phyloP scores from a whole-genome alignment of 2,329 filamentous ascomycete species.

The Rutstroemia sp. region DNA sequence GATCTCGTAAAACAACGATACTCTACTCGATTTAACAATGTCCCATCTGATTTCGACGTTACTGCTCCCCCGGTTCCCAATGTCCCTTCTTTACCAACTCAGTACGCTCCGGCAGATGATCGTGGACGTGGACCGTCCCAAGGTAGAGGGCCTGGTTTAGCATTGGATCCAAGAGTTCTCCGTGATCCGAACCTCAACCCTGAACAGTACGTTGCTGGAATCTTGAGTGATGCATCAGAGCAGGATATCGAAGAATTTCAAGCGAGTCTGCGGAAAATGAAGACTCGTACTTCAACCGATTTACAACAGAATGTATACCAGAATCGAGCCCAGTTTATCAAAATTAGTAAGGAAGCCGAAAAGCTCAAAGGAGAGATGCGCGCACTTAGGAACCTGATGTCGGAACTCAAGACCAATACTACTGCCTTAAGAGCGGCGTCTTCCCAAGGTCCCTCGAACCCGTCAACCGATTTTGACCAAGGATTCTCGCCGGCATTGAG shows the following conservation, averaged over 20 bases:
- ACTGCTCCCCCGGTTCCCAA: slow-evolving; percentile 63
- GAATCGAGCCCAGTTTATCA: slow-evolving; percentile 97
- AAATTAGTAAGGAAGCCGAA: slow-evolving; percentile 97
- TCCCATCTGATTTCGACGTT: slow-evolving; percentile 61
- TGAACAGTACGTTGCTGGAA: slow-evolving; percentile 60
- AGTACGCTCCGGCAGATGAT: slow-evolving; percentile 29
- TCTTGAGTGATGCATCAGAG: slow-evolving; percentile 31
- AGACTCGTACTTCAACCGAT: slow-evolving; percentile 42
- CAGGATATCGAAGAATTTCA: slow-evolving; percentile 30
- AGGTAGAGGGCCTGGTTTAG: slow-evolving; percentile 44
- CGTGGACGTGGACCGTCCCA: slow-evolving; percentile 23
- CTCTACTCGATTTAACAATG: slow-evolving; percentile 81
- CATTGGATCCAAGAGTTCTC: slow-evolving; percentile 69
- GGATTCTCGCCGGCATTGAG: slow-evolving; percentile 49
- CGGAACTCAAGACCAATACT: slow-evolving; percentile 77
- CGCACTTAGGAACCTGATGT: slow-evolving; percentile 81
- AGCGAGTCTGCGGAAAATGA: slow-evolving; percentile 23
- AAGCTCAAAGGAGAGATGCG: slow-evolving; percentile 97
- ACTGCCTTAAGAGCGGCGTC: slow-evolving; percentile 57
- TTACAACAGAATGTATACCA: slow-evolving; percentile 94
- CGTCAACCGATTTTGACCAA: slow-evolving; percentile 41
- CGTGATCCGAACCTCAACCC: slow-evolving; percentile 71
- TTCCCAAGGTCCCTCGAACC: slow-evolving; percentile 36
- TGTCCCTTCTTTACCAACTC: slow-evolving; percentile 59
- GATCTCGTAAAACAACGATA: slow-evolving; percentile 93